Evolutionary conservation across 768 basidiomycete genomes (phyloP).

Genomic region (Cantharellus cinnabarinus): DNA sequence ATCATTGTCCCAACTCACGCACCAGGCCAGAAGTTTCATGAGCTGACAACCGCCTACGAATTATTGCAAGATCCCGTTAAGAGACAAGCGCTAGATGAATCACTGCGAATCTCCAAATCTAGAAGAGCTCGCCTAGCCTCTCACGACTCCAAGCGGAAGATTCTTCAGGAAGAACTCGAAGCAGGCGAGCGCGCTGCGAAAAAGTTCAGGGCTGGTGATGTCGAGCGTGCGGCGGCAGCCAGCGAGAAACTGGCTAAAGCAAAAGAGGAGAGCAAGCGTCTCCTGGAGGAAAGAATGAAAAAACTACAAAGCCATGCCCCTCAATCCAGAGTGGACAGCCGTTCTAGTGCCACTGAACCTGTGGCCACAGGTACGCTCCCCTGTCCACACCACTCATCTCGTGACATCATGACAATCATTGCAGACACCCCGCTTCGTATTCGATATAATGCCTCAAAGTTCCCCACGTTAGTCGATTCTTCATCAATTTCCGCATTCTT

Average conservation of each 20-base stretch:
- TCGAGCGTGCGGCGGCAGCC: constrained; percentile 29
- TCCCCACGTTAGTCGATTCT: no score
- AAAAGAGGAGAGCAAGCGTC: constrained; percentile 47
- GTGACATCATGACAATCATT: no score
- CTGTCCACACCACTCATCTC: no score
- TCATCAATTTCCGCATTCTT: no score
- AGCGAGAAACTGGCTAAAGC: constrained; percentile 49
- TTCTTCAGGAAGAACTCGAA: constrained; percentile 56
- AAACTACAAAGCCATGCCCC: no score
- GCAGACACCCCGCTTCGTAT: no score
- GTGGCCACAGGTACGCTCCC: no score
- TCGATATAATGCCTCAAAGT: no score
- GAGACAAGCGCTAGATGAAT: constrained; percentile 60
- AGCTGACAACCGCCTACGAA: constrained; percentile 63
- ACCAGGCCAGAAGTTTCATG: constrained; percentile 63
- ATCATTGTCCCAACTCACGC: not conserved
- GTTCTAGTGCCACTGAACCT: no score
- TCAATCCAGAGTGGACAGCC: no score
- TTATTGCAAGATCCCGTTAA: constrained; percentile 62
- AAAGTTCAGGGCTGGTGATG: constrained; percentile 42
- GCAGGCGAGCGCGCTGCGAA: constrained; percentile 59
- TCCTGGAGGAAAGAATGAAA: constrained; percentile 11
- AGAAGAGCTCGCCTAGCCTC: constrained; percentile 46
- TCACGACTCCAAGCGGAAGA: constrained; percentile 55
- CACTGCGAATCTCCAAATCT: constrained; percentile 48